Percentiles rank a stretch among this genome's conserved stretches.
Evolutionary conservation across 2,329 filamentous ascomycete species (phyloP).

Genomic region (Nigrospora sphaerica): DNA sequence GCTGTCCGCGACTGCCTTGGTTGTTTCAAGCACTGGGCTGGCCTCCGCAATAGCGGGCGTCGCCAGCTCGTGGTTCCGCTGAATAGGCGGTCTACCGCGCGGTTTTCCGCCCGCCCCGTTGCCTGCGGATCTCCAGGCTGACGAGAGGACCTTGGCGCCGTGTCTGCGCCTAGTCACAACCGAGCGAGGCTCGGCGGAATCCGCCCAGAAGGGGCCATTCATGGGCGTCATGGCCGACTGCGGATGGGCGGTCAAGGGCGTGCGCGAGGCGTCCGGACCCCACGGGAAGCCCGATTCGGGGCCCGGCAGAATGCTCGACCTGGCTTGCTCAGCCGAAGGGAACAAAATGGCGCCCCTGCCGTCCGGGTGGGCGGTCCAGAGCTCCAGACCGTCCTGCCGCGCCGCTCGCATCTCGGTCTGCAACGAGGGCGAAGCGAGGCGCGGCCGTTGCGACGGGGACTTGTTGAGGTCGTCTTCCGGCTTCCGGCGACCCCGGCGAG

Average conservation of each 20-base stretch:
- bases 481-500: conserved; percentile 54
- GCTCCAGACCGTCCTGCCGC: conserved; percentile 47
- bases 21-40: not conserved
- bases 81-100: conserved; percentile 72
- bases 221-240: conserved; percentile 70
- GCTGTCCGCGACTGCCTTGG: not conserved
- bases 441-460: conserved; percentile 51
- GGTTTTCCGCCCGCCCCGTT: conserved; percentile 60
- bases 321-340: conserved; percentile 27
- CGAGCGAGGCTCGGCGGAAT: conserved; percentile 59
- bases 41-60: not conserved
- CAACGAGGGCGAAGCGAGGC: conserved; percentile 41
- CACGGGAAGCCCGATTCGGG: conserved; percentile 32
- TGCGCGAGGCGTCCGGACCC: conserved; percentile 47
- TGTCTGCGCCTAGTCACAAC: conserved; percentile 61
- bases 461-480: conserved; percentile 50
- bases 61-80: conserved; percentile 27
- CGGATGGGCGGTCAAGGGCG: conserved; percentile 63
- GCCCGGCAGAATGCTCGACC: conserved; percentile 25
- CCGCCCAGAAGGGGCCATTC: conserved; percentile 49
- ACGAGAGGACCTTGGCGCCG: conserved; percentile 79
- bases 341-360: conserved; percentile 28
- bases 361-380: conserved; percentile 40
- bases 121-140: conserved; percentile 72
- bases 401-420: conserved; percentile 26